Conservation (phyloP, 2,329 filamentous ascomycete genomes). For the Talaromyces sp. region DNA sequence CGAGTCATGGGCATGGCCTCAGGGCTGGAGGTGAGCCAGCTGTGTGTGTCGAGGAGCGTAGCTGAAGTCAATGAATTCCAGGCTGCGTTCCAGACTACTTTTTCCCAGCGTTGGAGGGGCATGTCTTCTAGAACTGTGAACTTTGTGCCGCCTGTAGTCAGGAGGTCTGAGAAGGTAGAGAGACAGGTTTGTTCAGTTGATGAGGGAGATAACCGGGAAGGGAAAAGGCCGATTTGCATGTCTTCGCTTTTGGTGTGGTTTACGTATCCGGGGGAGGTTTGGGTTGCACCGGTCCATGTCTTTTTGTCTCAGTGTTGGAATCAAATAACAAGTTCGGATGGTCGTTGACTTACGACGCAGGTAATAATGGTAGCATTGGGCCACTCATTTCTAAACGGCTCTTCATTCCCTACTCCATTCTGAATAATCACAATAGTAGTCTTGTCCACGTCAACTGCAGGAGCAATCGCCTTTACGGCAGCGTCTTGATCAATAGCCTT, state of each 20-base stretch:
- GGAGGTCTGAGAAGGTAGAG: conserved; percentile 41
- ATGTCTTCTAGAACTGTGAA: conserved; percentile 37
- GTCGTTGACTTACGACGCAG: conserved; percentile 42
- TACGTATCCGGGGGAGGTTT: conserved; percentile 51
- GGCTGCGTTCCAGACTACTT: conserved; percentile 44
- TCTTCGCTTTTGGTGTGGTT: conserved; percentile 55
- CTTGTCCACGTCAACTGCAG: conserved; percentile 36
- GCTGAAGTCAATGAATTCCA: conserved; percentile 47
- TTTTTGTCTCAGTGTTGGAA: conserved; percentile 21
- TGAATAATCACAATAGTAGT: conserved; percentile 44
- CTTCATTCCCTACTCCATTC: conserved; percentile 45
- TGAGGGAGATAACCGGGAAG: conserved; percentile 35
- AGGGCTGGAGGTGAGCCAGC: conserved; percentile 43
- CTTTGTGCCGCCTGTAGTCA: conserved; percentile 45
- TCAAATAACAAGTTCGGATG: not conserved
- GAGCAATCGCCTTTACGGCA: conserved; percentile 36
- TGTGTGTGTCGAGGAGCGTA: conserved; percentile 44
- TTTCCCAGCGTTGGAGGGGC: conserved; percentile 42
- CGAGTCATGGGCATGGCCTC: conserved; percentile 42
- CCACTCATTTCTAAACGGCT: conserved; percentile 37
- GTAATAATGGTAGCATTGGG: conserved; percentile 36
- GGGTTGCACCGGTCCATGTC: conserved; percentile 56
- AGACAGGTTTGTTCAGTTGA: conserved; percentile 41
- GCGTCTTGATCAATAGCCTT: conserved; percentile 45
- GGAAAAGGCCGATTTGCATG: conserved; percentile 56